phyloP scores from a whole-genome alignment of 257 asterid species.

The Forsythia suspensa region DNA sequence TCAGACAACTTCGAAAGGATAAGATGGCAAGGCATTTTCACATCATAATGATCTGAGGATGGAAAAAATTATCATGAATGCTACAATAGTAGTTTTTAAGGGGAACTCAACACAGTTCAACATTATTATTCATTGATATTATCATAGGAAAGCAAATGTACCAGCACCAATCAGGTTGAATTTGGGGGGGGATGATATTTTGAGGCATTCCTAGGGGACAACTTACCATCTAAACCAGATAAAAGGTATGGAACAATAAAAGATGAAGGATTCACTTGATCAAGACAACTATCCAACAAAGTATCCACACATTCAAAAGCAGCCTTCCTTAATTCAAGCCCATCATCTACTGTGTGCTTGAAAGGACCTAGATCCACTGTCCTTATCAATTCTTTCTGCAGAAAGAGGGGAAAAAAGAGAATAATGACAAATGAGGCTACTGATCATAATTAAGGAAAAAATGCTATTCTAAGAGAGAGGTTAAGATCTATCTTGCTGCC shows the following conservation, averaged over 20 bases:
- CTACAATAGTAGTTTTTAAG: background rate
- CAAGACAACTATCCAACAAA: constrained; percentile 90
- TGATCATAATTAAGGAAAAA: background rate
- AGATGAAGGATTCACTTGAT: constrained; percentile 97
- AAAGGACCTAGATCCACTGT: constrained; percentile 99
- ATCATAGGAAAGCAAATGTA: constrained; percentile 1
- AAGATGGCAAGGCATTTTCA: constrained; percentile 99
- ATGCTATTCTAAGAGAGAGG: background rate
- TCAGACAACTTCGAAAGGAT: constrained; percentile 96
- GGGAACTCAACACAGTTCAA: constrained; percentile 4
- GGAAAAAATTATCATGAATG: constrained; percentile 11
- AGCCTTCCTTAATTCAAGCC: constrained; percentile 98
- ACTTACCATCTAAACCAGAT: constrained; percentile 96
- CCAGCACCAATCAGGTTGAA: constrained; percentile 1
- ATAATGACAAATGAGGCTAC: background rate
- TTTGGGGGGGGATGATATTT: background rate
- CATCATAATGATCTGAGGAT: constrained; percentile 91
- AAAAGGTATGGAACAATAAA: constrained; percentile 90
- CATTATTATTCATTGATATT: background rate
- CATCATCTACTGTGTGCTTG: constrained; percentile 99
- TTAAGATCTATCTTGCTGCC: background rate
- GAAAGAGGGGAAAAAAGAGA: constrained; percentile 12
- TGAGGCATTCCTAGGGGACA: background rate
- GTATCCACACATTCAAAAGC: constrained; percentile 99
- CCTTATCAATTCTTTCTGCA: constrained; percentile 98